Conservation (phyloP, 352 stramenopile genomes). For the Pythium guiyangense region DNA sequence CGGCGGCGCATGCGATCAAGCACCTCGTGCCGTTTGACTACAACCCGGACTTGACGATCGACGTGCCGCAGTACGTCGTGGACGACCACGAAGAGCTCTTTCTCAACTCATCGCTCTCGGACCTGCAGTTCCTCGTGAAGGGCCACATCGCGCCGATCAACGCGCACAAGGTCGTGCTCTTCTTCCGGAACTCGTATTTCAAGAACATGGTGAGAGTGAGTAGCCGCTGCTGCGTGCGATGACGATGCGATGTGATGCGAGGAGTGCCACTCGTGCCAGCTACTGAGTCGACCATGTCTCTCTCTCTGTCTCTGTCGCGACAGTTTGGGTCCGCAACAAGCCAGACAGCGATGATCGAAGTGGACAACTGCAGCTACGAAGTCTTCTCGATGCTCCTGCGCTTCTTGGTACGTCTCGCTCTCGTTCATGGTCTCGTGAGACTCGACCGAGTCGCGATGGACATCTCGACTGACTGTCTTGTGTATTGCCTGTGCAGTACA, state of each 20-base stretch:
- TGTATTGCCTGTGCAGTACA: conserved; percentile 53
- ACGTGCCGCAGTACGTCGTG: conserved; percentile 75
- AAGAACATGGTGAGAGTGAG: conserved; percentile 89
- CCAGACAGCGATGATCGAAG: conserved; percentile 83
- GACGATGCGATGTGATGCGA: background rate
- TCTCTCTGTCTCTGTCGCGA: conserved; percentile 3
- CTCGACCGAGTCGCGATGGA: background rate
- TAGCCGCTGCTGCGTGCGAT: conserved; percentile 14
- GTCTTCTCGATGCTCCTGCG: conserved; percentile 81
- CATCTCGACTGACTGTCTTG: conserved; percentile 3
- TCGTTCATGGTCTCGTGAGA: background rate
- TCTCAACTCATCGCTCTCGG: conserved; percentile 74
- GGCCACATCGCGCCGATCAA: conserved; percentile 84
- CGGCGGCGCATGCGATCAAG: conserved; percentile 82
- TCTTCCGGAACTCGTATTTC: conserved; percentile 90
- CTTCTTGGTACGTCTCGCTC: conserved; percentile 57
- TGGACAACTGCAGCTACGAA: conserved; percentile 87
- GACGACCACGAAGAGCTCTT: conserved; percentile 88
- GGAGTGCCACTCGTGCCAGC: background rate
- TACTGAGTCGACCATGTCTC: conserved; percentile 3
- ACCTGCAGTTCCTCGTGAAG: conserved; percentile 86
- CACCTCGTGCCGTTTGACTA: conserved; percentile 74
- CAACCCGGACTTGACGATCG: conserved; percentile 69
- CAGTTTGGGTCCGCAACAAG: conserved; percentile 80
- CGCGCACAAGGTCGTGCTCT: conserved; percentile 86